A percentile compares a stretch with the other conserved stretches of the same genome.
phyloP scores from a whole-genome alignment of 2,329 filamentous ascomycete genomes.

The Fusarium verticillioides region DNA sequence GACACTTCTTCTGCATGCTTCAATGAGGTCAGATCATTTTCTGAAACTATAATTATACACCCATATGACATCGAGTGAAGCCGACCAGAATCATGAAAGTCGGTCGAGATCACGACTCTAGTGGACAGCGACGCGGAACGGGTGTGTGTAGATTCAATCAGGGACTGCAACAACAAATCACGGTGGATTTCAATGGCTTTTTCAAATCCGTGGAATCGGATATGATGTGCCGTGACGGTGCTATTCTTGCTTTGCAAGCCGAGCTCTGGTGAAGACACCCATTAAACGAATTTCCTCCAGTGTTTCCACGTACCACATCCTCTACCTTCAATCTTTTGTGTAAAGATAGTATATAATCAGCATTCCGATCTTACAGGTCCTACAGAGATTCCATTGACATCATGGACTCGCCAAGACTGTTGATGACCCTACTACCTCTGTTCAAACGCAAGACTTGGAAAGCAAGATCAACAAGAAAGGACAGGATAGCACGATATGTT shows the following conservation, averaged over 20 bases:
- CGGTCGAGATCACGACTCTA: neutral
- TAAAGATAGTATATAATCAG: neutral
- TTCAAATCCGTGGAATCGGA: neutral
- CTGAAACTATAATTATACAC: neutral
- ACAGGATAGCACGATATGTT: neutral
- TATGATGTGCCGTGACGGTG: neutral
- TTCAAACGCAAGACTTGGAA: neutral
- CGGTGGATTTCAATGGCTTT: neutral
- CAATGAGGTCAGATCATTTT: neutral
- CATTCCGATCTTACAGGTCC: neutral
- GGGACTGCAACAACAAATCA: neutral
- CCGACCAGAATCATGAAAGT: neutral
- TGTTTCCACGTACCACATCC: neutral
- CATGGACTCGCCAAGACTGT: neutral
- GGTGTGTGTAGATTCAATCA: neutral
- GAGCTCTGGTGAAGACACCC: too few relatives aligned
- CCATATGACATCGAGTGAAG: neutral
- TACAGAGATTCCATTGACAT: neutral
- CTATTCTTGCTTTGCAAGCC: too few relatives aligned
- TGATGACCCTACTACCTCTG: too few relatives aligned
- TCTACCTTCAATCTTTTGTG: neutral
- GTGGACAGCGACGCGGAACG: neutral
- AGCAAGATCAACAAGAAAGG: fast-evolving
- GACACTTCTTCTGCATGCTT: neutral
- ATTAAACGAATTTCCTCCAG: neutral